Percentiles rank a stretch among this genome's conserved stretches.
Conservation (phyloP, 139 green algal genomes). For the Chlamydomonas incerta region DNA sequence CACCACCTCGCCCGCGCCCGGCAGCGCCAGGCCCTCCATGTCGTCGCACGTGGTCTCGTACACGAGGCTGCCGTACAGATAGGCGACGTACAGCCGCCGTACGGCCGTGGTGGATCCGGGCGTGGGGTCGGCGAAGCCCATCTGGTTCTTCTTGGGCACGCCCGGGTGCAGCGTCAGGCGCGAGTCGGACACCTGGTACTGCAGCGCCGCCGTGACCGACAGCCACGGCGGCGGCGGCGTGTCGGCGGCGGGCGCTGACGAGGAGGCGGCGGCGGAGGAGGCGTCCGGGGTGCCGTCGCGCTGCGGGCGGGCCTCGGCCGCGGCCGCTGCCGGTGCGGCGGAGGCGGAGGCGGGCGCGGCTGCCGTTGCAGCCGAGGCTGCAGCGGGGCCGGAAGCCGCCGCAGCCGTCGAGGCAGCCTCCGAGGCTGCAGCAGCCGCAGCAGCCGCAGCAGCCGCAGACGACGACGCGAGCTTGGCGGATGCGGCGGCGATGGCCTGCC, state of each 20-base stretch:
- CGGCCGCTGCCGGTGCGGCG: no score
- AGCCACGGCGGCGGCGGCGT: conserved; percentile 53
- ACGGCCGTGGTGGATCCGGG: neutral
- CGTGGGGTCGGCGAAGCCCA: conserved; percentile 70
- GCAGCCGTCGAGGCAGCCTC: no score
- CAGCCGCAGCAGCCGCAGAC: no score
- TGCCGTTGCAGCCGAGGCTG: neutral
- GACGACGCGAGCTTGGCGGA: no score
- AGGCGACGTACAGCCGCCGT: conserved; percentile 62
- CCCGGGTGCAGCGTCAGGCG: conserved; percentile 57
- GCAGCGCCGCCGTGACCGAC: conserved; percentile 61
- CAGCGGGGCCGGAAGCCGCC: no score
- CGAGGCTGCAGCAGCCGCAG: no score
- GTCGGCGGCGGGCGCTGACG: neutral
- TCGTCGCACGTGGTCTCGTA: conserved; percentile 56
- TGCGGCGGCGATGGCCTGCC: neutral
- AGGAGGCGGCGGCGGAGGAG: no score
- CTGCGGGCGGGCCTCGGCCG: no score
- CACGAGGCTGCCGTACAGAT: conserved; percentile 42
- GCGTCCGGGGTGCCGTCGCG: neutral
- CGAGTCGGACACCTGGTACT: conserved; percentile 66
- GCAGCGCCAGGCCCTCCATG: conserved; percentile 46
- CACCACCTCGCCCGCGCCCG: conserved; percentile 29
- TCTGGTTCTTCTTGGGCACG: conserved; percentile 62
- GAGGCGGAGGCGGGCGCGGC: no score